Evolutionary conservation across 306 rosid genomes (phyloP), one percentile per base, ranked within the genome.

Genomic region (Lathyrus aphaca): DNA sequence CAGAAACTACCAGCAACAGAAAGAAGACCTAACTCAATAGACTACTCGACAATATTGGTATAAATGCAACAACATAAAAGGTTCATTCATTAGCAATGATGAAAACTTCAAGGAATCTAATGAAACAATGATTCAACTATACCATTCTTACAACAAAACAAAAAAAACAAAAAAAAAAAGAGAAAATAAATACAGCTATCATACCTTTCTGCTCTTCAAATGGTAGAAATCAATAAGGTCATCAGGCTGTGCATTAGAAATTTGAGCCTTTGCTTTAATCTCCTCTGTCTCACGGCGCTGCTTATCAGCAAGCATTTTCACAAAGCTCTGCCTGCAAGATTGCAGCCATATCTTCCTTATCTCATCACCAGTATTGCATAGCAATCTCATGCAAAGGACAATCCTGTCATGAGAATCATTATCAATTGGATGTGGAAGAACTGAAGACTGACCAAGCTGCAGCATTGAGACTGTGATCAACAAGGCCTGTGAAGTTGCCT

Each of bases 211-310:
- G 86, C 97, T 95, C 89, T 95, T 95, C 79, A 95, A 77, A 86
- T 95, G 99, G 85, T 91, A 91, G 75, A 95, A 95, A 59, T 91
- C 99, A 77, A 95, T 95, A 59, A 95, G 97, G 78, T 95, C 99
- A 72, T 95, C 97, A 10, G 99, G 99, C 65, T 95, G 99, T 21
- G 97, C 96, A 83, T 91, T 83, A 56, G 88, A 86, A 74, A 87
- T 86, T 66, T 89, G 96, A 16, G 99, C 91, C 87, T 83, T 87
- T 3, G 95, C 97, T 74, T 82, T 89, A 71, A 76, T 82, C 75
- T 95, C 99, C 81, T 91, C 96, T 3, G 87, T 87, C 81, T 95
- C 97, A 8, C 88, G 83, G 17, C 12, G 86, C 84, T 95, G 95
- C 84, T 95, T 95, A 78, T 95, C 99, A 5, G 89, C 92, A 37